phyloP scores from a whole-genome alignment of 2,329 filamentous ascomycete species.

The Cadophora malorum region DNA sequence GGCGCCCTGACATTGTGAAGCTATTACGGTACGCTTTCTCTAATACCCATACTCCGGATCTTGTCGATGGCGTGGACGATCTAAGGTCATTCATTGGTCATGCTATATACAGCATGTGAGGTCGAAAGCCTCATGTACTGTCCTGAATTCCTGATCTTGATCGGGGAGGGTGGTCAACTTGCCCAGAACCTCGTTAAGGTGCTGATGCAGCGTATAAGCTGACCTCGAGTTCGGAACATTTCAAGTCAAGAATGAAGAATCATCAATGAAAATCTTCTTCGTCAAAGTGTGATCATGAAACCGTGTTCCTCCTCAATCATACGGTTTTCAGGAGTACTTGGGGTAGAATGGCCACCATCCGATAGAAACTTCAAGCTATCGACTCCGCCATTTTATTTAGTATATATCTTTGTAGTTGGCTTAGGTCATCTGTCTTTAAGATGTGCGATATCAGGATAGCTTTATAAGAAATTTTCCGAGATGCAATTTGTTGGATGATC shows the following conservation, averaged over 20 bases:
- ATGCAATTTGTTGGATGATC: no score
- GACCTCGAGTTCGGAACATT: background rate
- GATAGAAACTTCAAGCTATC: no score
- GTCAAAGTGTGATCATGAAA: no score
- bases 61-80: slow-evolving; percentile 27
- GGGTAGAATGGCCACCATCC: no score
- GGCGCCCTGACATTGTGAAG: slow-evolving; percentile 29
- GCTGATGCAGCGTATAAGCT: background rate
- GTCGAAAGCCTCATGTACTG: slow-evolving; percentile 29
- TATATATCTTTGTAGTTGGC: no score
- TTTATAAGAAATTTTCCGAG: no score
- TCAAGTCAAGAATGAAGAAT: background rate
- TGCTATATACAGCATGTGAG: slow-evolving; percentile 29
- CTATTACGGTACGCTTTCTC: slow-evolving; percentile 27
- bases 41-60: slow-evolving; percentile 30
- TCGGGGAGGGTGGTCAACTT: slow-evolving; percentile 32
- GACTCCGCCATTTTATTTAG: no score
- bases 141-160: slow-evolving; percentile 29
- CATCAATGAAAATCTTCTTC: no score
- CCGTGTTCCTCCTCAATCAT: no score
- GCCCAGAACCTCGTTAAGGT: slow-evolving; percentile 22
- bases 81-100: slow-evolving; percentile 32
- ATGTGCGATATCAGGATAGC: no score
- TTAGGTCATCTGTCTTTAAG: no score
- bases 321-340: no score